Evolutionary conservation across 1,139 yeast genomes (phyloP).

Genomic region (Pichia sp.): DNA sequence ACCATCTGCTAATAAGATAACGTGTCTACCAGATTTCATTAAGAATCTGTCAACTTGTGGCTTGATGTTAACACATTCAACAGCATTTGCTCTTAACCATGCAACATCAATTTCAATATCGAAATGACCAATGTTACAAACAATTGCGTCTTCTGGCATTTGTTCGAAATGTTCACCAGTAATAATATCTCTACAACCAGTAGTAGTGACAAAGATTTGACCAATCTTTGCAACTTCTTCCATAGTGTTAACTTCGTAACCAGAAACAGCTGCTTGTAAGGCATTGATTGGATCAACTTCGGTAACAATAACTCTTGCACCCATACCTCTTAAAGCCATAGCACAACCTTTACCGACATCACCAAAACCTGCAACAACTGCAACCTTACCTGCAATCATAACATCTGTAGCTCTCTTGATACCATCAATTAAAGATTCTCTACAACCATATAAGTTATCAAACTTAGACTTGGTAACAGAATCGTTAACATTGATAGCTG

Average conservation of each 20-base stretch:
- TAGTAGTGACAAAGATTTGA: slow-evolving; percentile 98
- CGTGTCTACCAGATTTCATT: slow-evolving; percentile 84
- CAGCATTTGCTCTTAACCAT: slow-evolving; percentile 91
- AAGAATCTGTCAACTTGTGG: slow-evolving; percentile 99
- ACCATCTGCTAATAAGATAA: slow-evolving; percentile 97
- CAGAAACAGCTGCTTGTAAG: slow-evolving; percentile 98
- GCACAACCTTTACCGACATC: slow-evolving; percentile 99
- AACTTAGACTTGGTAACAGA: slow-evolving; percentile 99
- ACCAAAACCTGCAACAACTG: slow-evolving; percentile 99
- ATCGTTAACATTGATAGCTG: slow-evolving; percentile 99
- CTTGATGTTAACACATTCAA: slow-evolving; percentile 89
- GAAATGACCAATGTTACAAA: slow-evolving; percentile 99
- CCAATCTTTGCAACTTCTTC: slow-evolving; percentile 90
- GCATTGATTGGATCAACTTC: slow-evolving; percentile 99
- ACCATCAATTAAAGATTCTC: slow-evolving; percentile 98
- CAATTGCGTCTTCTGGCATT: slow-evolving; percentile 99
- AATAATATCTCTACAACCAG: slow-evolving; percentile 99
- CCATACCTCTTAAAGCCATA: slow-evolving; percentile 98
- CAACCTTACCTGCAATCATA: slow-evolving; percentile 99
- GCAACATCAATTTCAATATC: slow-evolving; percentile 99
- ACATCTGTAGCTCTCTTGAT: slow-evolving; percentile 99
- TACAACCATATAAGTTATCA: slow-evolving; percentile 99
- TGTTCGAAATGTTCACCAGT: slow-evolving; percentile 76
- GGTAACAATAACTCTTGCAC: slow-evolving; percentile 97
- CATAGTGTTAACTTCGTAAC: slow-evolving; percentile 96